Evolutionary conservation across 164 flowering plant species (phyloP).

Genomic region (Berberis vulgaris): DNA sequence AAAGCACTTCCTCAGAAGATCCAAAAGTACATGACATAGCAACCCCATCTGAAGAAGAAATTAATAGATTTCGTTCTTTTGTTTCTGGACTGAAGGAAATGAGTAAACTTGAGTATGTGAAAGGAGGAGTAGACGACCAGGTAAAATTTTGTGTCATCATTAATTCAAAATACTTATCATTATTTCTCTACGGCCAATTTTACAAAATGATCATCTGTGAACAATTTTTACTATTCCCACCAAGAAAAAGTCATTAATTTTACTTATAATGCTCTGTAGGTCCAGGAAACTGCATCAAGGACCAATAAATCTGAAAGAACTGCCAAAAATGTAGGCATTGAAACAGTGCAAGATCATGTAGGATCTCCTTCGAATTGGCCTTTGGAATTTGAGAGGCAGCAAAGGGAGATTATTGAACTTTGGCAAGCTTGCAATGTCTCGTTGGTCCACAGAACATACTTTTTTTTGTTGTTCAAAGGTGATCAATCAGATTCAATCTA

Average conservation of each 20-base stretch:
- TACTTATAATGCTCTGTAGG: conserved; percentile 7
- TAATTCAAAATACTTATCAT: background rate
- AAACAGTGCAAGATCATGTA: conserved; percentile 34
- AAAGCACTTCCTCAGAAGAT: conserved; percentile 13
- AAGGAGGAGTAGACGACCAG: conserved; percentile 46
- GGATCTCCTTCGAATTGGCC: conserved; percentile 34
- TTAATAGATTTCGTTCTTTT: conserved; percentile 66
- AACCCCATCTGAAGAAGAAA: conserved; percentile 46
- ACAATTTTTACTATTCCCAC: too few relatives aligned
- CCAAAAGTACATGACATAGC: conserved; percentile 13
- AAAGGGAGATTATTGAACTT: conserved; percentile 59
- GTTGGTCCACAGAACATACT: conserved; percentile 70
- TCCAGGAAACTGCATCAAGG: conserved; percentile 27
- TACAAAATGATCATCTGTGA: background rate
- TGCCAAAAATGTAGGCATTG: conserved; percentile 44
- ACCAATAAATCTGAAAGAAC: conserved; percentile 21
- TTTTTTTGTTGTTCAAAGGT: conserved; percentile 84
- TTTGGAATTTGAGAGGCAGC: conserved; percentile 46
- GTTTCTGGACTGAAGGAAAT: conserved; percentile 75
- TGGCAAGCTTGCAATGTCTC: conserved; percentile 75
- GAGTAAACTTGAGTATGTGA: conserved; percentile 58
- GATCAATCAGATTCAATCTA: conserved; percentile 72
- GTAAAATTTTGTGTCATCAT: conserved; percentile 20
- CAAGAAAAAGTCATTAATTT: background rate
- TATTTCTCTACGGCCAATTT: background rate